A percentile compares a stretch with the other conserved stretches of the same genome.
These are phyloP conservation scores for Aspergillus sp. DNA, from an alignment of 2,329 filamentous ascomycete species.

Conservation along the genomic window DNA sequence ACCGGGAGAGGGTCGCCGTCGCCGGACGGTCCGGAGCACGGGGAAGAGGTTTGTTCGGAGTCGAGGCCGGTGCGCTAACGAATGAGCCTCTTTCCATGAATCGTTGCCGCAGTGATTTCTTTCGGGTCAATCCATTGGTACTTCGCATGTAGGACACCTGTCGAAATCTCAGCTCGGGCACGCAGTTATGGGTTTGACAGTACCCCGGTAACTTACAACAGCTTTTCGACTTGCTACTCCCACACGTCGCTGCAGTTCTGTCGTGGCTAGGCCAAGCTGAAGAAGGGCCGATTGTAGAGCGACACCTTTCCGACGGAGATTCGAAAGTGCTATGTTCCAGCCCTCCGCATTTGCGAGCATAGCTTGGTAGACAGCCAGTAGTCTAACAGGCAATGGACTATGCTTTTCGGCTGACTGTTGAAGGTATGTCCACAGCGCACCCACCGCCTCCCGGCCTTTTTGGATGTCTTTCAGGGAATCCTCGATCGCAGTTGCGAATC, in stretches of 20 bases:
- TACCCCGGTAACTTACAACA: constrained; percentile 56
- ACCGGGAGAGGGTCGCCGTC: constrained; percentile 15
- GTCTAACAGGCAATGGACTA: constrained; percentile 60
- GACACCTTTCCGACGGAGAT: constrained; percentile 72
- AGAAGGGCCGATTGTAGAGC: constrained; percentile 69
- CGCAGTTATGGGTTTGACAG: background rate
- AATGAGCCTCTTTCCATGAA: constrained; percentile 26
- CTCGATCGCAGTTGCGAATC: constrained; percentile 74
- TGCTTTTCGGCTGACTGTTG: constrained; percentile 63
- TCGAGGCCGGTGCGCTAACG: constrained; percentile 1
- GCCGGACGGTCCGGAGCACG: constrained; percentile 25
- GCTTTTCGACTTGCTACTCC: constrained; percentile 77
- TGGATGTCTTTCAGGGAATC: constrained; percentile 77
- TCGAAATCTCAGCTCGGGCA: constrained; percentile 10
- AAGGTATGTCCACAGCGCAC: constrained; percentile 76
- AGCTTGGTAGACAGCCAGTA: constrained; percentile 75
- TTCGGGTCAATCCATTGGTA: constrained; percentile 14
- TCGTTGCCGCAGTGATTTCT: constrained; percentile 27
- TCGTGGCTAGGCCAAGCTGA: constrained; percentile 73
- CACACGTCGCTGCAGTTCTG: constrained; percentile 83
- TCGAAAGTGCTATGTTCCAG: constrained; percentile 79
- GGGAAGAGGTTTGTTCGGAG: constrained; percentile 35
- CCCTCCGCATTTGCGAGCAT: constrained; percentile 94
- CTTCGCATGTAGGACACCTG: constrained; percentile 27
- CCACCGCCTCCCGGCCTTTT: constrained; percentile 74